phyloP scores from a whole-genome alignment of 352 stramenopile genomes.

The Pythium utonaiense region DNA sequence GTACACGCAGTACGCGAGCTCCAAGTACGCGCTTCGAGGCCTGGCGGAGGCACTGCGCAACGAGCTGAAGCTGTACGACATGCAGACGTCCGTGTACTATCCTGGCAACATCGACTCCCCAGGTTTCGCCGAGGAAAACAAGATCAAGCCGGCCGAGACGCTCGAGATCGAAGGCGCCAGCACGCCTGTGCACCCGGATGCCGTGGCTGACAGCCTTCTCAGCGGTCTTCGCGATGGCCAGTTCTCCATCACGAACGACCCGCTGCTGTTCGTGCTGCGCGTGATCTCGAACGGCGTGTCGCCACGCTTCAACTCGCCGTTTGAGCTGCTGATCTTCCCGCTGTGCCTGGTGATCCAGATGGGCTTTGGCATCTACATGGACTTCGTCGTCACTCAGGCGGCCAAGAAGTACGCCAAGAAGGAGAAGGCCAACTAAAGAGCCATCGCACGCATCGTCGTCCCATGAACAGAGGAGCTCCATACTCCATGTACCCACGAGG shows the following conservation, averaged over 20 bases:
- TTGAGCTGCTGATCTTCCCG: conserved; percentile 70
- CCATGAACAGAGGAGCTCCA: too few relatives aligned
- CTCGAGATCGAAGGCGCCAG: conserved; percentile 70
- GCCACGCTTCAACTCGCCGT: conserved; percentile 61
- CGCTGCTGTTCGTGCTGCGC: conserved; percentile 68
- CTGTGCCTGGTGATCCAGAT: conserved; percentile 64
- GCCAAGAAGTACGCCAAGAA: conserved; percentile 59
- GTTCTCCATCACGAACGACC: conserved; percentile 81
- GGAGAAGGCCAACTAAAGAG: conserved; percentile 34
- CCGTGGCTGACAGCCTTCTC: conserved; percentile 65
- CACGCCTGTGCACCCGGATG: conserved; percentile 45
- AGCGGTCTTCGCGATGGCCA: conserved; percentile 58
- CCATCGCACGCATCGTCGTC: too few relatives aligned
- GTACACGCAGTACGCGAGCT: conserved; percentile 72
- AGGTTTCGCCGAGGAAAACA: conserved; percentile 71
- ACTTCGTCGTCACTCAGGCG: conserved; percentile 62
- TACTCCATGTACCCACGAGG: too few relatives aligned
- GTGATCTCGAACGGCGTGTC: conserved; percentile 71
- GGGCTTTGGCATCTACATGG: conserved; percentile 78
- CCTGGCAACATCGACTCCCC: conserved; percentile 83
- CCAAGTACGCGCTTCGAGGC: conserved; percentile 82
- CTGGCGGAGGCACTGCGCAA: conserved; percentile 76
- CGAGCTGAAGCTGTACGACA: conserved; percentile 69
- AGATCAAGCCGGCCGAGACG: conserved; percentile 67
- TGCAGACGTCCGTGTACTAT: conserved; percentile 75